Evolutionary conservation across 1,284 basidiomycete genomes (phyloP).

Genomic region (Volvariella surrecta): DNA sequence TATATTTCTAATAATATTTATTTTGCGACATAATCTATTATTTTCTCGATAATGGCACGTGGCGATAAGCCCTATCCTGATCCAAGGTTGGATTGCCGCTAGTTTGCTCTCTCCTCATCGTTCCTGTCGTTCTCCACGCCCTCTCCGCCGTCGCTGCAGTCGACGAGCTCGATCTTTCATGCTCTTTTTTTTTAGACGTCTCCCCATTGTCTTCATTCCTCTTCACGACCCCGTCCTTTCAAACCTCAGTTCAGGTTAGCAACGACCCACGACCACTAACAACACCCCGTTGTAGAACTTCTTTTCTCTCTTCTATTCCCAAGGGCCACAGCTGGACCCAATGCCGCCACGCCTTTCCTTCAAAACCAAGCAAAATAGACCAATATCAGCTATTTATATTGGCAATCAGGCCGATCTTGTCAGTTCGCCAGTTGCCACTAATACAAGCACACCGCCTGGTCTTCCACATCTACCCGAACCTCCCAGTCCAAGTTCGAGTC

Average conservation of each 20-base stretch:
- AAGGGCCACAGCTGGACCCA: background rate
- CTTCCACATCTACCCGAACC: slow-evolving; percentile 65
- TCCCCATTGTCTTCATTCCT: slow-evolving; percentile 1
- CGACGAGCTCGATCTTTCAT: slow-evolving; percentile 13
- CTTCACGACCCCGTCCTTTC: slow-evolving; percentile 1
- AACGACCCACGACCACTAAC: background rate
- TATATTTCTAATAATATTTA: no score
- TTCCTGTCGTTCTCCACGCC: background rate
- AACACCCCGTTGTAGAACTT: background rate
- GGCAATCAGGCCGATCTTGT: slow-evolving; percentile 14
- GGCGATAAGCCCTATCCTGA: no score
- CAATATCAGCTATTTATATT: slow-evolving; percentile 31
- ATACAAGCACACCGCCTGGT: slow-evolving; percentile 19
- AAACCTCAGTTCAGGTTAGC: slow-evolving; percentile 2
- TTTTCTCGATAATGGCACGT: no score
- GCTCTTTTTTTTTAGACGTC: slow-evolving; percentile 9
- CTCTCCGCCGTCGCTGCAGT: slow-evolving; percentile 12
- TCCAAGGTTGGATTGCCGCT: background rate
- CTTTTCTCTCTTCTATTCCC: background rate
- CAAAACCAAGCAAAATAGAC: slow-evolving; percentile 19
- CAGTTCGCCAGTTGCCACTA: slow-evolving; percentile 13
- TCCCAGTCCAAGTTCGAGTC: slow-evolving; percentile 44
- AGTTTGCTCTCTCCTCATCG: background rate
- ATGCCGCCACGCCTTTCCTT: slow-evolving; percentile 24
- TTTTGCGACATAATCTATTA: no score